Base-by-base conservation (phyloP, 2,329 filamentous ascomycete species). In the Pseudonectria foliicola region DNA sequence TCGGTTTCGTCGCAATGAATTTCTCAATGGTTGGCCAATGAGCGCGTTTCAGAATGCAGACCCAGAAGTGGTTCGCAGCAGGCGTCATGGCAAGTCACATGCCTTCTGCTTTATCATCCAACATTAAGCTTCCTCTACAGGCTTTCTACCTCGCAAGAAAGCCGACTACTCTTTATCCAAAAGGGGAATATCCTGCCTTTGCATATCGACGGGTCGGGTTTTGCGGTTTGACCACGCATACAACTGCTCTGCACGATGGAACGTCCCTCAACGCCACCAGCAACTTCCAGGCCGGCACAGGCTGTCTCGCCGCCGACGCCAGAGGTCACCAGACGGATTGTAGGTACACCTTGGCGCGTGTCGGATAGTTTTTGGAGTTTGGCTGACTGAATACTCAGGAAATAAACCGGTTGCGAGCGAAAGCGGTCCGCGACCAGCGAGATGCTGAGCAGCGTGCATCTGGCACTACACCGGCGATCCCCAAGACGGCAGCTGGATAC, bases 351-450 rank as follows among this genome's bases (percentile, higher is more conserved):
- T 6, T 21, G 18, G 18, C 8, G 5, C 18, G 5, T 21, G 5
- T 21, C 5, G 8, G 5, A 21, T 8, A 21, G 5, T 21, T 21
- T 21, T 8, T 6, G 18, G 18, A 8, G 5, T 21, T 21, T 2
- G 13, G n/a, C 31, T 43, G 13, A 39, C 15, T 18, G 11, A 16
- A 29, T 45, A 26, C 16, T 4, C 39, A 92, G 85, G 90, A 95
- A 76, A 80, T 90, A 59, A 89, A 81, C 50, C 78, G 90, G 13
- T 74, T 95, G 21, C 85, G 80, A 62, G 86, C 92, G 36, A 96
- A 95, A 71, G 89, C 88, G 3, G 69, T 89, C 13, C 82, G 85
- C 38, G 77, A 85, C 47, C 80, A 82, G 52, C 74, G 75, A 39
- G 79, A 88, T 52, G 78, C 81, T 24, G 77, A 81, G 39, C 61